phyloP scores from a whole-genome alignment of 2,329 filamentous ascomycete species.

The Acrocalymma vagum region DNA sequence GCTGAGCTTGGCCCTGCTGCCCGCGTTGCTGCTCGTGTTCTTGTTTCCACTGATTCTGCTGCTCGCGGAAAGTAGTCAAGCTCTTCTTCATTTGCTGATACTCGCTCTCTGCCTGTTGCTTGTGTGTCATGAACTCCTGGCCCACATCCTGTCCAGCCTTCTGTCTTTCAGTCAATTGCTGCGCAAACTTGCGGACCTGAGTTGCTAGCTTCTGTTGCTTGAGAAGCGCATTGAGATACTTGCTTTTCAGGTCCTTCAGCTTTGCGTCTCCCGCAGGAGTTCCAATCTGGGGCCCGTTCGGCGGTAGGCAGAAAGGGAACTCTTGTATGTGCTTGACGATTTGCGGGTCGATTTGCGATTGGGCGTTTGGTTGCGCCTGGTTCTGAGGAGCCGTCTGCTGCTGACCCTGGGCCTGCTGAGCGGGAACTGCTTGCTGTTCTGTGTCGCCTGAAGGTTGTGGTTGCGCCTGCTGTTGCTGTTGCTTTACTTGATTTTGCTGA shows the following conservation, averaged over 20 bases:
- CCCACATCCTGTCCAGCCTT: slow-evolving; percentile 43
- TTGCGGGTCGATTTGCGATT: slow-evolving; percentile 33
- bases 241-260: slow-evolving; percentile 44
- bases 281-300: slow-evolving; percentile 32
- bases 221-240: slow-evolving; percentile 43
- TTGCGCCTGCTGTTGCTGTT: slow-evolving; percentile 21
- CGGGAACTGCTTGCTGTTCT: slow-evolving; percentile 9
- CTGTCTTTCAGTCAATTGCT: slow-evolving; percentile 41
- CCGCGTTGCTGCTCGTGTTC: slow-evolving; percentile 41
- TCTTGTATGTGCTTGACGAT: slow-evolving; percentile 48
- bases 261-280: slow-evolving; percentile 47
- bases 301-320: slow-evolving; percentile 44
- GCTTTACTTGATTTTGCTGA: slow-evolving; percentile 32
- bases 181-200: slow-evolving; percentile 33
- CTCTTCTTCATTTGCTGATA: slow-evolving; percentile 38
- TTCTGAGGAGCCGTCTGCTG: slow-evolving; percentile 12
- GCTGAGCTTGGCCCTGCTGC: slow-evolving; percentile 40
- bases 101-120: slow-evolving; percentile 37
- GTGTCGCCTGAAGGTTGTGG: slow-evolving; percentile 11
- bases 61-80: slow-evolving; percentile 45
- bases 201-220: slow-evolving; percentile 39
- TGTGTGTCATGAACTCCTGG: slow-evolving; percentile 35
- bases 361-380: slow-evolving; percentile 15
- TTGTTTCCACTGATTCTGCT: slow-evolving; percentile 43
- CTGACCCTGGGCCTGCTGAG: slow-evolving; percentile 20